Evolutionary conservation across 148 eudicot species (phyloP), one percentile per base, ranked within the genome.

Genomic region (Vaccinium macrocarpon): DNA sequence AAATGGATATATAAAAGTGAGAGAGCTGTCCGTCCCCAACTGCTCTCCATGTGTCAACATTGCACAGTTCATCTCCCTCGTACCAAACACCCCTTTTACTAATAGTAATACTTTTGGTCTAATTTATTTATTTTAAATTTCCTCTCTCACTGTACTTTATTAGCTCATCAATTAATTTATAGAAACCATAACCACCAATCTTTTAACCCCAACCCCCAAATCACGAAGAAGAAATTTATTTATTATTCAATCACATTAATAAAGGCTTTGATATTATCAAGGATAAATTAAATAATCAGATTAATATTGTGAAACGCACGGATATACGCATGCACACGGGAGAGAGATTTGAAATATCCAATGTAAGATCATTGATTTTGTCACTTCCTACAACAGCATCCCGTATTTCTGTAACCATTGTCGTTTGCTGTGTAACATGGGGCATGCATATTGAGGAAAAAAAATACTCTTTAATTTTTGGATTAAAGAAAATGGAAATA

Each of bases 21-120:
- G 18, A 51, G 80, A 78, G 80, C 38, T 51, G 80, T 27, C 35
- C 32, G 9, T 68, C 57, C 56, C 80, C 61, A 78, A 78, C 80
- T 78, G 59, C 80, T 78, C 57, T 78, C 18, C 38, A 78, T 46
- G 80, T 23, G 80, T 78, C 59, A 25, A 55, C 38, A 78, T 51
- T 51, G 73, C 80, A 51, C 21, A 78, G 80, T 78, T 75, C 52
- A 75, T 75, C 78, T 75, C 52, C 78, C 78, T 42, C 78, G 25
- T 48, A 75, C 78, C 78, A 75, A 75, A 75, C 78, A 75, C 49
- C 51, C 51, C 23, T 19, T 21, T 8, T 4, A 21, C n/a, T 62
- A 59, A 5, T 35, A 74, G 21, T 42, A 74, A 18, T 74, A 19
- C n/a, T 8, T 16, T 74, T 19, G 12, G 21, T 46, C 51, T 23